Conservation (phyloP, 2,329 filamentous ascomycete genomes). For the Trematosphaeria pertusa region DNA sequence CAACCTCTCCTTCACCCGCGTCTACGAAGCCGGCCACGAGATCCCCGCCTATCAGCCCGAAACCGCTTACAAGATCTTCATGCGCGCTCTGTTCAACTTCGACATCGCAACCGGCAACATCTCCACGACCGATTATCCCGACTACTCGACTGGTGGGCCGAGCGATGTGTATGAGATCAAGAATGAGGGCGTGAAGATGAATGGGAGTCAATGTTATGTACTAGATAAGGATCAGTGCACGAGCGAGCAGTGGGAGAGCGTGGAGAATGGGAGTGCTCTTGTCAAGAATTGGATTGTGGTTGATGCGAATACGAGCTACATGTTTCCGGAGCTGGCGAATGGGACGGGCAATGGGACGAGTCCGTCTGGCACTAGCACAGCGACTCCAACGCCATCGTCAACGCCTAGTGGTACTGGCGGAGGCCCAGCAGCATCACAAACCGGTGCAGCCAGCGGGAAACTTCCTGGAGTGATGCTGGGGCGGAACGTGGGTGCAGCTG, state of each 20-base stretch:
- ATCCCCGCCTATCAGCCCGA: constrained; percentile 57
- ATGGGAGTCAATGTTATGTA: constrained; percentile 46
- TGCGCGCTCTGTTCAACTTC: constrained; percentile 58
- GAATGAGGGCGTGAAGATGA: constrained; percentile 51
- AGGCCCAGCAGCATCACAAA: not conserved
- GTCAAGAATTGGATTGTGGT: constrained; percentile 45
- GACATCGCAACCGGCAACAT: constrained; percentile 63
- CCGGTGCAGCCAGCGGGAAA: constrained; percentile 17
- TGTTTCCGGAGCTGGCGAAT: constrained; percentile 37
- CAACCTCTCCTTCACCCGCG: constrained; percentile 63
- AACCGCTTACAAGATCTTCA: constrained; percentile 61
- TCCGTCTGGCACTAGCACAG: constrained; percentile 16
- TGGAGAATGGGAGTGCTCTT: constrained; percentile 40
- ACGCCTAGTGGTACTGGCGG: constrained; percentile 11
- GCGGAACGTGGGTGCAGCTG: constrained; percentile 9
- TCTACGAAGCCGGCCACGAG: constrained; percentile 62
- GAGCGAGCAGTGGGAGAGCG: constrained; percentile 37
- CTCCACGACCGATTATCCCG: constrained; percentile 50
- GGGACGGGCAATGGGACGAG: constrained; percentile 18
- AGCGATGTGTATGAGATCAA: constrained; percentile 53
- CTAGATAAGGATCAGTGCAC: constrained; percentile 39
- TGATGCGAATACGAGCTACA: constrained; percentile 37
- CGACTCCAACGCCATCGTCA: constrained; percentile 8
- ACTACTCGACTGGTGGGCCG: constrained; percentile 43
- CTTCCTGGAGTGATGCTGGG: constrained; percentile 3